Base-by-base conservation (phyloP, 179 eudicot species). In the Corrigiola litoralis region DNA sequence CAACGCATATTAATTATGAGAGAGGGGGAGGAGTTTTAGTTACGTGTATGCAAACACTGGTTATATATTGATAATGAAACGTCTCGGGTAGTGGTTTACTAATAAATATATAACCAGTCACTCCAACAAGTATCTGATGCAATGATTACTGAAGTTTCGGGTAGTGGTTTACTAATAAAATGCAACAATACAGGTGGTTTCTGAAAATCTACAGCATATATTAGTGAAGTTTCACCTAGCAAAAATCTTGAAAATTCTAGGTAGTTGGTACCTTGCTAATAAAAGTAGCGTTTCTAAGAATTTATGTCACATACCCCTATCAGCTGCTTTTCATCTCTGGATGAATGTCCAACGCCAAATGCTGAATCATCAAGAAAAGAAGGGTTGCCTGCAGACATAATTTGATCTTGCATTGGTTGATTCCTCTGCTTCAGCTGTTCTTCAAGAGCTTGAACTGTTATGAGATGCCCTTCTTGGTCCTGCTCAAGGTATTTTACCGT, bases 401-500 rank as follows among this genome's bases (percentile, higher is more conserved):
- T 16, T 25, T 49, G 56, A 67, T 71, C 71, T 34, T 36, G 48
- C 21, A 60, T 59, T 6, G 66, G 61, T 37, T 40, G 73, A 28
- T 25, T 55, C 46, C 67, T 57, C 41, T 24, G 54, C 44, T 77
- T 82, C 50, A 81, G 71, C 37, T 75, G 68, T 59, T 70, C 81
- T 55, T 82, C 83, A 69, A 80, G 82, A 13, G 70, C 67, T 62
- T 75, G 75, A 67, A 66, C 67, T 77, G 60, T 81, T 67, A 76
- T 76, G 49, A 71, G 72, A 71, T 59, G 72, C 34, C 81, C 85
- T 49, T 78, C 76, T 71, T 72, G 86, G 61, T 90, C 94, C 58
- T 77, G 81, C 78, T 89, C 85, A 20, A 89, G 86, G 54, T 69
- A 78, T 57, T 78, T 79, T 64, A 87, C 69, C 68, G 78, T 84